These are phyloP conservation scores for Fusarium heterosporum DNA, from an alignment of 2,329 filamentous ascomycete genomes.

Conservation along the genomic window DNA sequence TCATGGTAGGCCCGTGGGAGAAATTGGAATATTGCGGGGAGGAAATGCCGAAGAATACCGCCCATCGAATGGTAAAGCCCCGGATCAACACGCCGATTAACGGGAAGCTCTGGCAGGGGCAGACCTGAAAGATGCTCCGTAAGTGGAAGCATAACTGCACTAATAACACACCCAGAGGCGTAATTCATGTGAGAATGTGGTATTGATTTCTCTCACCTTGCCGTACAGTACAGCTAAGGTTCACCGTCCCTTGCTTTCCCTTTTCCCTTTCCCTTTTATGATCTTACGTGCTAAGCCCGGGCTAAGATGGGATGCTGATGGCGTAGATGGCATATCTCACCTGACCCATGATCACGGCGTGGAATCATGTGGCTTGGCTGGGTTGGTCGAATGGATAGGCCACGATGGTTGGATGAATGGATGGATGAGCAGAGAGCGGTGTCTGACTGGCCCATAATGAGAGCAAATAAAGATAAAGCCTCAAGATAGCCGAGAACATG, in stretches of 20 bases:
- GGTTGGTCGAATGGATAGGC: slow-evolving; percentile 26
- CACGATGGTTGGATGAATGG: slow-evolving; percentile 26
- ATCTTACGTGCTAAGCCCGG: slow-evolving; percentile 34
- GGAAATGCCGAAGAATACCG: slow-evolving; percentile 31
- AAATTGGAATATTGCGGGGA: slow-evolving; percentile 26
- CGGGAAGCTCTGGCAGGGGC: slow-evolving; percentile 29
- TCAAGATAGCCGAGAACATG: slow-evolving; percentile 3
- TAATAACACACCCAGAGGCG: slow-evolving; percentile 25
- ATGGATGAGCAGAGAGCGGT: slow-evolving; percentile 5
- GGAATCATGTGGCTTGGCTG: slow-evolving; percentile 46
- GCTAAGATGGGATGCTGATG: slow-evolving; percentile 35
- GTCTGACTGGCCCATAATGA: slow-evolving; percentile 2
- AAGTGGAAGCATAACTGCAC: neutral
- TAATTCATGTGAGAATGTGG: too few relatives aligned
- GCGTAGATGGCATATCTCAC: slow-evolving; percentile 48
- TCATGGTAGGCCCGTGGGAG: slow-evolving; percentile 31
- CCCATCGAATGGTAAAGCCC: slow-evolving; percentile 33
- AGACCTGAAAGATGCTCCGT: neutral
- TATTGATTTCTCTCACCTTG: neutral
- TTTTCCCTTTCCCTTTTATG: slow-evolving; percentile 5
- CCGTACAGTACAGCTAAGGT: slow-evolving; percentile 10
- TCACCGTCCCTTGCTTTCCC: slow-evolving; percentile 38
- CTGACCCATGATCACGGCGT: slow-evolving; percentile 47
- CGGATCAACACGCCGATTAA: slow-evolving; percentile 39
- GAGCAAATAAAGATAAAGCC: slow-evolving; percentile 5